Percentiles rank a stretch among this genome's conserved stretches.
These are phyloP conservation scores for Nakazawaea ernobii DNA, from an alignment of 805 yeast species.

Conservation along the genomic window DNA sequence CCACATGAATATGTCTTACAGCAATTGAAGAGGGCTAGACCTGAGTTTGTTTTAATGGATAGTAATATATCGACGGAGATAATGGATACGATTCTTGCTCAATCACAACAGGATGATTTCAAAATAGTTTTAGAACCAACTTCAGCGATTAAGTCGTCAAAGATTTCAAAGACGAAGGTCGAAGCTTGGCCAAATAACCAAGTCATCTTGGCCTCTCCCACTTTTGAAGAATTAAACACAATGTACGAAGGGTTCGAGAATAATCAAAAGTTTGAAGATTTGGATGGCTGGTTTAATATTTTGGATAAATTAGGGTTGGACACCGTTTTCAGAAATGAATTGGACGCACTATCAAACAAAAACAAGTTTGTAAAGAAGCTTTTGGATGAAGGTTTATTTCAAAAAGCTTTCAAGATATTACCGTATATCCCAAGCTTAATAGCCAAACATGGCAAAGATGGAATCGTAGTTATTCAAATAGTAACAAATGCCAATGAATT, in stretches of 20 bases:
- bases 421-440: conserved; percentile 67
- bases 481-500: conserved; percentile 26
- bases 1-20: conserved; percentile 34
- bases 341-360: conserved; percentile 29
- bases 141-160: conserved; percentile 54
- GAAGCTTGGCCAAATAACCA: conserved; percentile 42
- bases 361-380: conserved; percentile 22
- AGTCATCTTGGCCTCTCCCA: conserved; percentile 59
- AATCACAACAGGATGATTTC: conserved; percentile 17
- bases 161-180: conserved; percentile 34
- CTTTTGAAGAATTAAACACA: conserved; percentile 51
- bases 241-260: conserved; percentile 45
- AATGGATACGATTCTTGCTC: conserved; percentile 30
- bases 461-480: conserved; percentile 45
- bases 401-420: conserved; percentile 63
- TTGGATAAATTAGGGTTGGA: conserved; percentile 55
- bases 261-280: conserved; percentile 36
- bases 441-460: conserved; percentile 63
- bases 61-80: conserved; percentile 53
- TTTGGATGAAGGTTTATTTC: conserved; percentile 43
- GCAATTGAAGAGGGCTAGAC: conserved; percentile 34
- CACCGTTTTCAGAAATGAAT: conserved; percentile 34
- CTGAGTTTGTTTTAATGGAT: conserved; percentile 55
- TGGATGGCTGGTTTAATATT: conserved; percentile 68
- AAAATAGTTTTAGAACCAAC: conserved; percentile 70